Base-by-base conservation (phyloP, 2,329 filamentous ascomycete genomes). In the Diaporthe vaccinii region DNA sequence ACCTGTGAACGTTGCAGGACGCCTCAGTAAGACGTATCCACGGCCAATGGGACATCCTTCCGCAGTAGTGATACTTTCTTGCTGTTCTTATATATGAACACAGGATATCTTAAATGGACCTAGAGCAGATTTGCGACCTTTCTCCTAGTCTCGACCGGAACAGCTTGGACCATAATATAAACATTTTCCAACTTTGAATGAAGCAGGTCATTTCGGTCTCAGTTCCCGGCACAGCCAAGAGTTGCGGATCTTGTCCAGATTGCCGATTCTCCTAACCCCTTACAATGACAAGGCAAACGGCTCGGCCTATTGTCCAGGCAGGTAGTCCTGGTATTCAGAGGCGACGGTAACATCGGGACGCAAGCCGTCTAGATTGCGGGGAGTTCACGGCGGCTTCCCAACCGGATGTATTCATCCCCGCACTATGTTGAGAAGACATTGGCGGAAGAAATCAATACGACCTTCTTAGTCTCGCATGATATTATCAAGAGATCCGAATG, bases 381-480 rank as follows among this genome's bases (percentile, higher is more conserved):
- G 62, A 68, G 62, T 39, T 53, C 62, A 34, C 28, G 14, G 44
- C 46, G 28, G 31, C 31, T 68, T 25, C 20, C 31, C 22, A 17
- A 14, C 62, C 62, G 46, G 31, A 68, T 68, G 31, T 15, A 9
- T 39, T 68, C 44, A 68, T 20, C 44, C 62, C 62, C 31, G 62
- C 62, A 68, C 46, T 28, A 39, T 36, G 3, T 31, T 68, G 46
- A 20, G 12, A 39, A 53, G 44, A 68, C 62, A 68, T 68, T 53
- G 62, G 62, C 62, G 62, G 62, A 68, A 68, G 62, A 68, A 68
- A 53, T 51, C 7, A 25, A n/a, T 25, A 49, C 46, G 62, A 53
- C 44, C 12, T 53, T 53, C 28, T 68, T 51, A 68, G 62, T 36
- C 62, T 68, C 62, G 46, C 62, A 51, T 53, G 22, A 17, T 51